Evolutionary conservation across 371 early-diverging fungal species (phyloP).

Genomic region (Mucor racemosus): DNA sequence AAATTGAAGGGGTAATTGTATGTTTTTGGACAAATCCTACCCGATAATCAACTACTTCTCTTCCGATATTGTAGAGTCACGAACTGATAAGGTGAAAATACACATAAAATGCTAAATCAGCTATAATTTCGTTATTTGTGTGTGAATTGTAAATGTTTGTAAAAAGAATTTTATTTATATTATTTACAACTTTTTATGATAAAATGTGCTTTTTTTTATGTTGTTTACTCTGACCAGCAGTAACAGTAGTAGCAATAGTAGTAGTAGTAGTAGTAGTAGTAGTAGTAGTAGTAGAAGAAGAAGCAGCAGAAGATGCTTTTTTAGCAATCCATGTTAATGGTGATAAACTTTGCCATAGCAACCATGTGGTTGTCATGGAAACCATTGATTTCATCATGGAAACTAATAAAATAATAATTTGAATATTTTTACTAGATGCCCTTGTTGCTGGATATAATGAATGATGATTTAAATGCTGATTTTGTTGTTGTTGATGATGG

Average conservation of each 20-base stretch:
- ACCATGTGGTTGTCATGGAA: conserved; percentile 31
- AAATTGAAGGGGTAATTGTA: conserved; percentile 10
- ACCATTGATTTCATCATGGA: conserved; percentile 27
- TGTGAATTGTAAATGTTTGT: background rate
- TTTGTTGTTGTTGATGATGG: background rate
- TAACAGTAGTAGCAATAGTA: background rate
- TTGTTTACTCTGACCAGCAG: conserved; percentile 24
- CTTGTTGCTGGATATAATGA: conserved; percentile 5
- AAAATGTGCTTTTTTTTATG: conserved; percentile 15
- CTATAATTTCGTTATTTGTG: background rate
- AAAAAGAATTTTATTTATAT: conserved; percentile 1
- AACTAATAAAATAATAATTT: conserved; percentile 12
- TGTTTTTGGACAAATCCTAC: conserved; percentile 1
- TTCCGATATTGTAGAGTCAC: conserved; percentile 22
- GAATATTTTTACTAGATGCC: conserved; percentile 7
- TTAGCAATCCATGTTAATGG: conserved; percentile 23
- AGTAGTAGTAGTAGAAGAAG: background rate
- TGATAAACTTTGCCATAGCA: conserved; percentile 27
- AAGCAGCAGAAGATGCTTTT: conserved; percentile 4
- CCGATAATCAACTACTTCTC: background rate
- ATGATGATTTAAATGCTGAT: conserved; percentile 8
- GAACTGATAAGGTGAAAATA: conserved; percentile 17
- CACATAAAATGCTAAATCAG: conserved; percentile 3
- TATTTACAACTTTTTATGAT: conserved; percentile 18
- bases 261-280: background rate